Conservation (phyloP, 148 eudicot genomes). For the Rheum nobile region DNA sequence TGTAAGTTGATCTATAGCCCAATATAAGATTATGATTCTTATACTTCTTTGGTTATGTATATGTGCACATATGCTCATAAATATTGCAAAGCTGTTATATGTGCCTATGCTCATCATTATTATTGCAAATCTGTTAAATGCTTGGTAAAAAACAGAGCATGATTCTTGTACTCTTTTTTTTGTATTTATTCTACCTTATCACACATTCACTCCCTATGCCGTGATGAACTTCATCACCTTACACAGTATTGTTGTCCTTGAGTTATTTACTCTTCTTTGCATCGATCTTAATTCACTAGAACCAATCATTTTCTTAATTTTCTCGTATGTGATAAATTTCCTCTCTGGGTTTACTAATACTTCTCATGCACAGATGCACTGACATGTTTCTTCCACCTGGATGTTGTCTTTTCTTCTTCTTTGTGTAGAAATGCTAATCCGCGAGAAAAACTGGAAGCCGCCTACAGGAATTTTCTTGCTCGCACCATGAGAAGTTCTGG, state of each 20-base stretch:
- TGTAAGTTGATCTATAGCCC: conserved; percentile 27
- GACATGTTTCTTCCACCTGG: neutral
- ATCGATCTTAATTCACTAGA: neutral
- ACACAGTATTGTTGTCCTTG: neutral
- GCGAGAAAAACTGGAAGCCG: conserved; percentile 37
- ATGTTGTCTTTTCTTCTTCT: neutral
- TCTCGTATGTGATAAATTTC: neutral
- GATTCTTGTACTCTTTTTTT: neutral
- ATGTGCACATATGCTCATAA: neutral
- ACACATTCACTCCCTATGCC: neutral
- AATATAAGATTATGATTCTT: neutral
- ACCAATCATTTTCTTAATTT: neutral
- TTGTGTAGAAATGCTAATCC: conserved; percentile 48
- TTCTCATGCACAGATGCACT: neutral
- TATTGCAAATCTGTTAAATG: neutral
- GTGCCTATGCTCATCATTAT: no score
- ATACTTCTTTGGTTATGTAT: neutral
- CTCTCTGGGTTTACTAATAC: neutral
- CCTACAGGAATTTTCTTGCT: conserved; percentile 50
- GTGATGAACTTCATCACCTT: neutral
- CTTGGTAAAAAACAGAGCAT: neutral
- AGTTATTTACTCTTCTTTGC: neutral
- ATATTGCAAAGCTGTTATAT: neutral
- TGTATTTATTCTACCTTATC: neutral
- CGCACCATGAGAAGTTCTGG: conserved; percentile 63